These are phyloP conservation scores for Pythium diclinum DNA, from an alignment of 352 stramenopile genomes.

Conservation along the genomic window DNA sequence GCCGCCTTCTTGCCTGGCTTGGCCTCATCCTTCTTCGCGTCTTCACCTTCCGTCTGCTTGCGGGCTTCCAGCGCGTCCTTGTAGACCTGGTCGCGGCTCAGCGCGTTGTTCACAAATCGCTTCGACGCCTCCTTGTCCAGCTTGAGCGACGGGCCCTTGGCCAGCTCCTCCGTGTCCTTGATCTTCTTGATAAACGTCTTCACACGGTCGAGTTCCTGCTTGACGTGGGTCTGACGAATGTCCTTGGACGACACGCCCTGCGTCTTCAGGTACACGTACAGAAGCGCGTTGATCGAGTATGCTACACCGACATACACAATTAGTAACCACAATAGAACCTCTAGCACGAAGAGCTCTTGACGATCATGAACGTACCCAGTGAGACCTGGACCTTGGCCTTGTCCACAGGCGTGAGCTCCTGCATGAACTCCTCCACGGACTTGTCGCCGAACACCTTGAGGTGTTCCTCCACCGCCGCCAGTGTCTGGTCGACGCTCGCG, in stretches of 20 bases:
- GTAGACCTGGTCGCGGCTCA: conserved; percentile 86
- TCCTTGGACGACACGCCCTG: conserved; percentile 86
- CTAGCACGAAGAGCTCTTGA: not conserved
- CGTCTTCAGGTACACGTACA: conserved; percentile 87
- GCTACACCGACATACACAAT: conserved; percentile 30
- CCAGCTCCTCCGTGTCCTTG: conserved; percentile 82
- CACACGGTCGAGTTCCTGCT: conserved; percentile 86
- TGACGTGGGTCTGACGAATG: conserved; percentile 87
- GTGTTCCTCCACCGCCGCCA: conserved; percentile 71
- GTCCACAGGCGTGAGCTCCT: conserved; percentile 60
- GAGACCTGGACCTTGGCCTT: conserved; percentile 84
- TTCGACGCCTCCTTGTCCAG: conserved; percentile 80
- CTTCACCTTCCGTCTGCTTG: conserved; percentile 45
- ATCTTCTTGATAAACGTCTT: conserved; percentile 89
- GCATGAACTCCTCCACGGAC: conserved; percentile 55
- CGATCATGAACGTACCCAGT: conserved; percentile 40
- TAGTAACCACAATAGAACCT: not conserved
- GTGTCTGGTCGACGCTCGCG: conserved; percentile 72
- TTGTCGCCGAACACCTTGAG: conserved; percentile 54
- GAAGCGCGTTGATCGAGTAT: conserved; percentile 83
- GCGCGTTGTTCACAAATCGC: conserved; percentile 79
- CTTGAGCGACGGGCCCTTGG: conserved; percentile 68
- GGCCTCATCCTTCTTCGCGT: conserved; percentile 36
- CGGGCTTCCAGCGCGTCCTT: conserved; percentile 59
- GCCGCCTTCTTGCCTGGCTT: conserved; percentile 21